Evolutionary conservation across 805 yeast genomes (phyloP), one percentile per base, ranked within the genome.

Genomic region (Wickerhamomyces chambardii): DNA sequence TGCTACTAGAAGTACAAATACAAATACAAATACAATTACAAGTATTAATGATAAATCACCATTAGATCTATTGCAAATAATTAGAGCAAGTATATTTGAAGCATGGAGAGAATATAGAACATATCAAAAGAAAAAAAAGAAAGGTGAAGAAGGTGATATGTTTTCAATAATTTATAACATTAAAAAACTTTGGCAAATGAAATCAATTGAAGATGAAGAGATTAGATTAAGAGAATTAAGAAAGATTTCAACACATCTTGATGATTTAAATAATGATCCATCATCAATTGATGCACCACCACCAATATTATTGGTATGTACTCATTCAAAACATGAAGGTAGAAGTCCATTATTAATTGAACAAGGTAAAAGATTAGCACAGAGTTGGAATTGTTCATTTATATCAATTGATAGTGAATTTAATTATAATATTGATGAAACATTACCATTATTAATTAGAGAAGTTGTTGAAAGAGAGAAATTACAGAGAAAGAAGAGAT

Each of bases 101-200:
- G 90, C 89, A 1, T 82, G 92, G 92, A 65, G 60, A 25, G 87
- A 80, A 47, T 82, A 67, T 47, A 53, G 70, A 36, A 62, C 64
- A 9, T 82, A 73, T 48, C 68, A 70, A 41, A 59, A 56, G 17
- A 61, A 63, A 25, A 76, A 85, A 81, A 69, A 74, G 33, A 60
- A 62, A 29, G 85, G 86, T 3, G 64, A 73, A 46, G 92, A 82
- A 50, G 70, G 72, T 29, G 92, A 82, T 48, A 64, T 77, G 0
- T 78, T 74, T 45, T 75, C 83, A 0, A 45, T 82, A 22, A 67
- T 77, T 39, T 63, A 70, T 34, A 73, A 78, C 4, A 48, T 82
- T 28, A 75, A 70, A 39, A 73, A 63, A 41, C 59, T 78, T 40
- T 76, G 84, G 79, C 69, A 68, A 39, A 59, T 64, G 29, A 53